Evolutionary conservation across 805 yeast species (phyloP).

Genomic region (Barnettozyma salicaria): DNA sequence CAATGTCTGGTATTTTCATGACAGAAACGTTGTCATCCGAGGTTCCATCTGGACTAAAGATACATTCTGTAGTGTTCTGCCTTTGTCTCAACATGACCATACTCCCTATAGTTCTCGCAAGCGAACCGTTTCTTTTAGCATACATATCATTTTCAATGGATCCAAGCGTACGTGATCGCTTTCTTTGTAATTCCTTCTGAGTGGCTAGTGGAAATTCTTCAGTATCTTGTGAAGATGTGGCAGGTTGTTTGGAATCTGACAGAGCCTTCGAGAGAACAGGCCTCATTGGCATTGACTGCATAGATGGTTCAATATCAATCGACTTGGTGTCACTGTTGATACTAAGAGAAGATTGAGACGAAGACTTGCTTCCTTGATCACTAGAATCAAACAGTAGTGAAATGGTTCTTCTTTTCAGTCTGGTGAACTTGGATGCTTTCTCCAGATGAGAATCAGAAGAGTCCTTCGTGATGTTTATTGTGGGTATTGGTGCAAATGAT

Average conservation of each 20-base stretch:
- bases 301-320: neutral
- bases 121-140: slow-evolving; percentile 32
- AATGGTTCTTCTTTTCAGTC: slow-evolving; percentile 14
- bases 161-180: slow-evolving; percentile 24
- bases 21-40: slow-evolving; percentile 12
- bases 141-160: slow-evolving; percentile 22
- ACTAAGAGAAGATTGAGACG: too few species aligned
- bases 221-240: neutral
- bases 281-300: slow-evolving; percentile 1
- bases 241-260: slow-evolving; percentile 14
- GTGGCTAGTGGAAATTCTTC: neutral
- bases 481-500: slow-evolving; percentile 4
- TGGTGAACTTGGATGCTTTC: slow-evolving; percentile 12
- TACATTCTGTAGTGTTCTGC: slow-evolving; percentile 9
- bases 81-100: slow-evolving; percentile 30
- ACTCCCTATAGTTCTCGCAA: slow-evolving; percentile 34
- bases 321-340: too few species aligned
- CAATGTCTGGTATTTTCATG: slow-evolving; percentile 25
- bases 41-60: slow-evolving; percentile 9
- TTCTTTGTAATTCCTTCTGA: slow-evolving; percentile 16
- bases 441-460: slow-evolving; percentile 1
- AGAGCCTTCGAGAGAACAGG: slow-evolving; percentile 14
- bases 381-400: slow-evolving; percentile 18
- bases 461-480: slow-evolving; percentile 6
- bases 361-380: too few species aligned